Percentiles rank a stretch among this genome's conserved stretches.
phyloP scores from a whole-genome alignment of 345 rosid genomes.

The Hypericum perforatum region DNA sequence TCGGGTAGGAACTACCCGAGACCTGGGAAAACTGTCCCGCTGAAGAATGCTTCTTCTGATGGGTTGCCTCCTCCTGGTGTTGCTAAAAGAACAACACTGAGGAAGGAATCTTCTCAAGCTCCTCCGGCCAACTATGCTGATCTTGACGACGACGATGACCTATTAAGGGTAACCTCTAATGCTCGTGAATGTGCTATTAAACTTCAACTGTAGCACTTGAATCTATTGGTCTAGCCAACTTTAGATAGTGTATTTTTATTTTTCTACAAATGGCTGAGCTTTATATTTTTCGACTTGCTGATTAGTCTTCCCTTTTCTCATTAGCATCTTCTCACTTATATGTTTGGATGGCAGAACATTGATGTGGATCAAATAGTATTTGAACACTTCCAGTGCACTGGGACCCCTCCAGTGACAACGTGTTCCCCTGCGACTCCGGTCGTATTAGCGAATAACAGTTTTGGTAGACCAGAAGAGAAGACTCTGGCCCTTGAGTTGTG shows the following conservation, averaged over 20 bases:
- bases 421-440: slow-evolving; percentile 46
- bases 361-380: slow-evolving; percentile 85
- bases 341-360: slow-evolving; percentile 50
- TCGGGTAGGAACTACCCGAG: slow-evolving; percentile 45
- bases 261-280: neutral
- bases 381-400: slow-evolving; percentile 69
- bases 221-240: slow-evolving; percentile 1
- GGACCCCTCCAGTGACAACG: slow-evolving; percentile 65
- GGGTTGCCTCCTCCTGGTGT: slow-evolving; percentile 13
- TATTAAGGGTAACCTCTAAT: slow-evolving; percentile 47
- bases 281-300: slow-evolving; percentile 1
- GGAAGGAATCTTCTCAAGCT: slow-evolving; percentile 11
- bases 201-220: neutral
- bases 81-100: slow-evolving; percentile 22
- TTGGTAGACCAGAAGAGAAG: slow-evolving; percentile 32
- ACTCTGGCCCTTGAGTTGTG: slow-evolving; percentile 56
- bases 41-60: slow-evolving; percentile 28
- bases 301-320: slow-evolving; percentile 6
- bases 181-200: neutral
- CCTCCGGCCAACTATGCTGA: slow-evolving; percentile 33
- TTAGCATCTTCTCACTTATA: neutral
- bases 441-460: slow-evolving; percentile 25
- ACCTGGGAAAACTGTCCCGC: slow-evolving; percentile 60
- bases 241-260: slow-evolving; percentile 2
- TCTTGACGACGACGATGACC: slow-evolving; percentile 74